These are phyloP conservation scores for Penicillium cinerascens DNA, from an alignment of 495 filamentous ascomycete species.

Conservation along the genomic window DNA sequence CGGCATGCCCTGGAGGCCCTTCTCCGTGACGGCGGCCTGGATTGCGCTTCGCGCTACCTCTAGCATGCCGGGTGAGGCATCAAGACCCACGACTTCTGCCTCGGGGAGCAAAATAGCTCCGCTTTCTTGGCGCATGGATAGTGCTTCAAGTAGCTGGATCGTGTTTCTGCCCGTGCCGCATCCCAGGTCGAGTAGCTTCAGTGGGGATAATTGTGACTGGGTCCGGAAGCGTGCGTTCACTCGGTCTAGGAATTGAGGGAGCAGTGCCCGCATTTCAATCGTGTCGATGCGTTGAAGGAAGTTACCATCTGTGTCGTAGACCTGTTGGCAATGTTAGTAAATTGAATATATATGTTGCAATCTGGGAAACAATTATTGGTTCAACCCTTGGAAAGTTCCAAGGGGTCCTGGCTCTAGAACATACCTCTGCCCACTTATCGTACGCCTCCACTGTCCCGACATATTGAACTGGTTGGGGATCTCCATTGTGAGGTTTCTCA, in stretches of 20 bases:
- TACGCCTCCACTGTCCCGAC: conserved; percentile 41
- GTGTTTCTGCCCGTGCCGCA: conserved; percentile 73
- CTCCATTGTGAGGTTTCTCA: not conserved
- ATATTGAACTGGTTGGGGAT: conserved; percentile 23
- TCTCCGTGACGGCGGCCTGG: not conserved
- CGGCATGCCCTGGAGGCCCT: not conserved
- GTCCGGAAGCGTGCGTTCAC: conserved; percentile 18
- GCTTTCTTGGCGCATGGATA: conserved; percentile 6
- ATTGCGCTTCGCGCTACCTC: conserved; percentile 45
- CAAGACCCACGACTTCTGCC: conserved; percentile 42
- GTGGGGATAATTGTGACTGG: conserved; percentile 32
- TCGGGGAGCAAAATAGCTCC: not conserved
- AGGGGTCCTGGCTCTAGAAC: not conserved
- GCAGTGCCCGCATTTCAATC: conserved; percentile 49
- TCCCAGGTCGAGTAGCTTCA: conserved; percentile 50
- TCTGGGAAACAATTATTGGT: too few relatives aligned
- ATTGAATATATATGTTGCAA: not conserved
- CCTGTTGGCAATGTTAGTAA: conserved; percentile 14
- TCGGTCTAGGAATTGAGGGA: conserved; percentile 50
- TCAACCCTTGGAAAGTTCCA: not conserved
- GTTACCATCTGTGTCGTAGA: conserved; percentile 72
- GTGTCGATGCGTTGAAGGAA: conserved; percentile 70
- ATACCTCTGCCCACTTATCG: conserved; percentile 41
- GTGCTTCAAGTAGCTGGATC: conserved; percentile 43
- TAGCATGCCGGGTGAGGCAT: conserved; percentile 54